Evolutionary conservation across 2,329 filamentous ascomycete genomes (phyloP), one percentile per base, ranked within the genome.

Genomic region (Orbilia javanica): DNA sequence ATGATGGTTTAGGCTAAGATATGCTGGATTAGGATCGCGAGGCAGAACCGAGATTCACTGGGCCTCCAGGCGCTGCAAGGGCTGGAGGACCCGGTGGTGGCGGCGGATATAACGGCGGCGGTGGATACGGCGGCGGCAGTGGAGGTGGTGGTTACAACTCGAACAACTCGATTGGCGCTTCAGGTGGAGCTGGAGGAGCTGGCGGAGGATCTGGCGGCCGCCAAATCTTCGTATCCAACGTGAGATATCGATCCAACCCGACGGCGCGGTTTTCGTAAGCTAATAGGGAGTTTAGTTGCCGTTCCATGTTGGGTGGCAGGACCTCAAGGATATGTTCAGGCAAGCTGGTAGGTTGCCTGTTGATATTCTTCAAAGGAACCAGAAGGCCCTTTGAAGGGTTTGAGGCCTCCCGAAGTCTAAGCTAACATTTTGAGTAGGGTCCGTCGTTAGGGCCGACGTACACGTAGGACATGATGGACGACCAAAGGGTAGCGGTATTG

Each of bases 151-250:
- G 86, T 81, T 65, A 53, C 63, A 50, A 57, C 52, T 53, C 42
- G 22, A 53, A 65, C 34, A 46, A 64, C 62, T 52, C 67, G 48
- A 53, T 63, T n/a, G 42, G 57, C 7, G 36, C 53, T 20, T 78
- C 80, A 27, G 86, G 86, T 7, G 68, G 53, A 22, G 57, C 71
- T 73, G 86, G 86, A 73, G 66, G 53, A 13, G 84, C 82, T 79
- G 85, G 85, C 72, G 86, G 85, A 79, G 86, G 85, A 60, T 86
- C 85, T 80, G 90, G 89, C 81, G 91, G 92, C 83, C 92, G 94
- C 84, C 96, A 98, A 86, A 94, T 99, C 85, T 99, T 97, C 85
- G 90, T 99, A 84, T 93, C 93, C 85, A 99, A 99, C 89, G 96
- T 99, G 89, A 89, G 95, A 96, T 85, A 81, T 82, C n/a, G 34